Percentiles rank a stretch among this genome's conserved stretches.
Conservation (phyloP, 1,284 basidiomycete genomes). For the Moesziomyces aphidis region DNA sequence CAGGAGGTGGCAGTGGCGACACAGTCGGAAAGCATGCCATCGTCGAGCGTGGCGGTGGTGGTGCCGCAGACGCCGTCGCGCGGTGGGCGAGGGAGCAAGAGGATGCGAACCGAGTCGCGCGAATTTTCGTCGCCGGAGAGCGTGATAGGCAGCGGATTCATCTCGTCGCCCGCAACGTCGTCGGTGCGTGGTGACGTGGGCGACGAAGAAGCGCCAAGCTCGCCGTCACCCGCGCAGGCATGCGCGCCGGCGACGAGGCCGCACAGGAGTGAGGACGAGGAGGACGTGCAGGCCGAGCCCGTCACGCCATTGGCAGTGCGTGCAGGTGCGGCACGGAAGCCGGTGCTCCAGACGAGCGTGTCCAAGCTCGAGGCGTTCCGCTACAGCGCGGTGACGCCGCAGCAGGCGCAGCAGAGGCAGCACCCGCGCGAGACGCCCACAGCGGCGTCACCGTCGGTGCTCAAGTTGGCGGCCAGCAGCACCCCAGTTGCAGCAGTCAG, state of each 20-base stretch:
- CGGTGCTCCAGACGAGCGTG: conserved; percentile 27
- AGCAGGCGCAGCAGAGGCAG: conserved; percentile 6
- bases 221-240: conserved; percentile 7
- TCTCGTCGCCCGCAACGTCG: conserved; percentile 46
- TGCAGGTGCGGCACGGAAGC: conserved; percentile 5
- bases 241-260: not conserved
- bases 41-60: conserved; percentile 20
- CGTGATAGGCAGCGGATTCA: conserved; percentile 30
- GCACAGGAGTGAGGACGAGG: conserved; percentile 10
- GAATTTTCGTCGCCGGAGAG: conserved; percentile 27
- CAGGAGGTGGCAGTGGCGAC: conserved; percentile 25
- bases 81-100: conserved; percentile 6
- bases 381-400: conserved; percentile 12
- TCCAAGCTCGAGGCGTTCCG: conserved; percentile 45
- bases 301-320: conserved; percentile 19
- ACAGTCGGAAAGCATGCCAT: conserved; percentile 9
- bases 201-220: conserved; percentile 8
- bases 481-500: not conserved
- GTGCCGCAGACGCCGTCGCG: conserved; percentile 37
- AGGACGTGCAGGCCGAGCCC: conserved; percentile 12
- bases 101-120: conserved; percentile 18
- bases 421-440: conserved; percentile 1
- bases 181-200: conserved; percentile 6
- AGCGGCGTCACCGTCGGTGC: conserved; percentile 14
- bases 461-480: conserved; percentile 12